phyloP scores from a whole-genome alignment of 2,329 filamentous ascomycete species.

The Colletotrichum sp. region DNA sequence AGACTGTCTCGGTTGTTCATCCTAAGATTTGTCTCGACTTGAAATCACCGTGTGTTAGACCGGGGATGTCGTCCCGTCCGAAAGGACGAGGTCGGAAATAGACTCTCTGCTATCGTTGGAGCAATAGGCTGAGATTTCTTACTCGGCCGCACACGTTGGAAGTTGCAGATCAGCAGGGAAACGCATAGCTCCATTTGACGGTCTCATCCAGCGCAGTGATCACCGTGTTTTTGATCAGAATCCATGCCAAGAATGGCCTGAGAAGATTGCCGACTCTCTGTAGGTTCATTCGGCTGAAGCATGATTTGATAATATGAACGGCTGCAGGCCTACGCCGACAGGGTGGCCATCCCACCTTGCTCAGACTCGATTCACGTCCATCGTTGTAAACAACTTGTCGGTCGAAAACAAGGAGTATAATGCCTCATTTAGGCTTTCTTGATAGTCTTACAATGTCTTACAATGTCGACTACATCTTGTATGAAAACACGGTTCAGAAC shows the following conservation, averaged over 20 bases:
- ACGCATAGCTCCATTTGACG: too few relatives aligned
- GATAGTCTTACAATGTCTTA: background rate
- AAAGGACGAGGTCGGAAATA: background rate
- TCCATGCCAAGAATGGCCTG: background rate
- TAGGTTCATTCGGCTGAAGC: background rate
- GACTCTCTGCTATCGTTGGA: background rate
- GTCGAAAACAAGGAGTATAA: background rate
- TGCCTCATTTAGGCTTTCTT: background rate
- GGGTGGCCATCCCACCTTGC: background rate
- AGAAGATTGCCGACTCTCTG: background rate
- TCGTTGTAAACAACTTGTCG: background rate
- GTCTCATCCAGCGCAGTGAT: too few relatives aligned
- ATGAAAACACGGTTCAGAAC: too few relatives aligned
- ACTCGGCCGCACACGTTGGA: background rate
- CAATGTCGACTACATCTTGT: background rate
- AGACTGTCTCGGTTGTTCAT: background rate
- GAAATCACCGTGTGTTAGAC: background rate
- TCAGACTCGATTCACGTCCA: background rate
- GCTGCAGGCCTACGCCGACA: background rate
- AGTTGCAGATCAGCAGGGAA: background rate
- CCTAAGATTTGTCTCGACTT: background rate
- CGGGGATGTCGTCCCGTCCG: background rate
- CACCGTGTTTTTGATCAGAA: too few relatives aligned
- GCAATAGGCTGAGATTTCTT: background rate
- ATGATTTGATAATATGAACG: background rate